Conservation (phyloP, 1,139 yeast genomes). For the Petasospora fabianii region DNA sequence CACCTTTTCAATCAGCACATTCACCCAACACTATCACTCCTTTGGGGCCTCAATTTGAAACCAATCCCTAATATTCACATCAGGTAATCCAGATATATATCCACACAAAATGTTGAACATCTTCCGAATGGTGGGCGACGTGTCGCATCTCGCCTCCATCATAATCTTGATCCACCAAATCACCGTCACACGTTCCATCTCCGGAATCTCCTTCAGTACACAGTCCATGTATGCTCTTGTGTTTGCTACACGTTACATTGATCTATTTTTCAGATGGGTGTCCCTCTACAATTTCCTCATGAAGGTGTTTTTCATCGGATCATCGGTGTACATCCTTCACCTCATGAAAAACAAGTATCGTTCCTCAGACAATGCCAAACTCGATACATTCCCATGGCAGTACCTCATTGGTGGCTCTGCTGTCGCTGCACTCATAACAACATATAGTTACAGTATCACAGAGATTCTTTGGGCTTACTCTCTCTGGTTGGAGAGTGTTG, state of each 20-base stretch:
- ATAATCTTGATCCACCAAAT: constrained; percentile 72
- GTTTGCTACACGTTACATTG: constrained; percentile 70
- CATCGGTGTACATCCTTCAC: constrained; percentile 73
- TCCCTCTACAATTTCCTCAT: constrained; percentile 75
- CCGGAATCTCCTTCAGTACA: constrained; percentile 87
- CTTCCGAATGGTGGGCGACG: constrained; percentile 60
- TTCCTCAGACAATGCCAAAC: constrained; percentile 47
- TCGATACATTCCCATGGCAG: constrained; percentile 76
- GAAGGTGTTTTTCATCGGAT: constrained; percentile 75
- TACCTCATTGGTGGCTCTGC: constrained; percentile 66
- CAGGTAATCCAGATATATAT: background rate
- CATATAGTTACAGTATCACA: constrained; percentile 54
- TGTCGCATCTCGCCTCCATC: constrained; percentile 80
- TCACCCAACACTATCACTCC: background rate
- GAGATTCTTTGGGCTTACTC: constrained; percentile 78
- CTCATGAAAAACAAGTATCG: constrained; percentile 63
- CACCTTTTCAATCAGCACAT: background rate
- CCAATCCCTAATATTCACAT: background rate
- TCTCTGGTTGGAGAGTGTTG: constrained; percentile 85
- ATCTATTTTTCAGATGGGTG: constrained; percentile 42
- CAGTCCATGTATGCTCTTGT: constrained; percentile 78
- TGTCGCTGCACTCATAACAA: constrained; percentile 60
- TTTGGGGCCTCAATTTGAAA: background rate
- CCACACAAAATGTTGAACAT: constrained; percentile 34
- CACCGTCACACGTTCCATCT: constrained; percentile 58